Evolutionary conservation across 1,139 yeast genomes (phyloP), one percentile per base, ranked within the genome.

Genomic region (Yamadazyma epiphylla): DNA sequence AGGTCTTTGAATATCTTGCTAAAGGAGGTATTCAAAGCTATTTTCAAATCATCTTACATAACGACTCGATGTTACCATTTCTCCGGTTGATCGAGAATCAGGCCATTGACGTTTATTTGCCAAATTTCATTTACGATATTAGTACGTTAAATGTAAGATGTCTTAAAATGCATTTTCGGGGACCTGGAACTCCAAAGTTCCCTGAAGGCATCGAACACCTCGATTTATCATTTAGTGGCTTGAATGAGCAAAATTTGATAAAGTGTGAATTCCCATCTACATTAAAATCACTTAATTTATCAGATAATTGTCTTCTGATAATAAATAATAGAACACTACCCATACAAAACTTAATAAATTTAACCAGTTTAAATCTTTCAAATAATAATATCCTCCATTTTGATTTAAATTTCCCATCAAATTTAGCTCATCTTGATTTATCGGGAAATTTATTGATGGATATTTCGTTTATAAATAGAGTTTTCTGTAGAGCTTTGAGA

Each of bases 221-320:
- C 31, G 55, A 55, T 33, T 41, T 55, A 19, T 53, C 58, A 11
- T 50, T 45, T 32, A 53, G 53, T 24, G 41, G 39, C 22, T 31
- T 56, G 10, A 37, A 35, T 13, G 49, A 43, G 23, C 5, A 8
- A 2, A 27, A 24, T 15, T 27, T 40, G 5, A 23, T 39, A 3
- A 31, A 30, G 8, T 35, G 49, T 4, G 16, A 28, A 4, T 42
- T 52, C 19, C 58, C 57, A 3, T 14, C 32, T 1, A 31, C 37
- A 19, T 36, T 58, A 19, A 30, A 38, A 19, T 28, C 42, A 4
- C 36, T 58, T 22, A 43, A 55, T 30, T 39, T 57, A 13, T 51
- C 62, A 5, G 54, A 57, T 34, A 58, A 58, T 28, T 44, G 37
- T 16, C 30, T 48, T 13, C 27, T 43, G 11, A 30, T 25, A 10